A percentile compares a stretch with the other conserved stretches of the same genome.
phyloP scores from a whole-genome alignment of 495 filamentous ascomycete species.

The Neurospora sublineolata region DNA sequence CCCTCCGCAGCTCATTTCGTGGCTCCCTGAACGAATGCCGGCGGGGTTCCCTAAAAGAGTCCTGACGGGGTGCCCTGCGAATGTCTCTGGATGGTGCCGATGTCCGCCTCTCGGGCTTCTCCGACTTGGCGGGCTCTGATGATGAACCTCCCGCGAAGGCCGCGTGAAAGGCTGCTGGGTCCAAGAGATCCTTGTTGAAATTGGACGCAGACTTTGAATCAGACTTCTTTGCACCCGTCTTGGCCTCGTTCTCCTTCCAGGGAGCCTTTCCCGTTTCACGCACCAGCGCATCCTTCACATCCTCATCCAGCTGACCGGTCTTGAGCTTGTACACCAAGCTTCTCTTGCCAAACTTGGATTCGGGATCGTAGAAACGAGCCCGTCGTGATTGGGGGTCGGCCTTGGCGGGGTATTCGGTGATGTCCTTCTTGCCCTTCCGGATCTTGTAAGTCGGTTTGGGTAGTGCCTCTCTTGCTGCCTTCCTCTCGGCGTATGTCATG shows the following conservation, averaged over 20 bases:
- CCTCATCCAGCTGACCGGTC: slow-evolving; percentile 13
- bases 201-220: background rate
- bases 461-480: slow-evolving; percentile 10
- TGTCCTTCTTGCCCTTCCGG: slow-evolving; percentile 34
- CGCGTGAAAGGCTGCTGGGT: background rate
- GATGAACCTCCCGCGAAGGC: background rate
- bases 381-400: slow-evolving; percentile 23
- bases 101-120: background rate
- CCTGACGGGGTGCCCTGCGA: background rate
- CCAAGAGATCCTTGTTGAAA: background rate
- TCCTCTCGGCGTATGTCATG: slow-evolving; percentile 18
- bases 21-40: background rate
- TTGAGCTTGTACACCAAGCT: slow-evolving; percentile 34
- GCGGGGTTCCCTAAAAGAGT: background rate
- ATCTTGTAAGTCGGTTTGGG: slow-evolving; percentile 24
- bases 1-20: background rate
- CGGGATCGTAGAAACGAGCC: slow-evolving; percentile 32
- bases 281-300: slow-evolving; percentile 4
- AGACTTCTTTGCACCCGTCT: background rate
- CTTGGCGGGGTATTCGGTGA: slow-evolving; percentile 23
- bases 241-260: background rate
- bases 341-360: slow-evolving; percentile 31
- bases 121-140: background rate
- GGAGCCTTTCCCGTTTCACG: background rate
- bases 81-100: background rate